Conservation (phyloP, 208 protist species). For the Leishmania mexicana region DNA sequence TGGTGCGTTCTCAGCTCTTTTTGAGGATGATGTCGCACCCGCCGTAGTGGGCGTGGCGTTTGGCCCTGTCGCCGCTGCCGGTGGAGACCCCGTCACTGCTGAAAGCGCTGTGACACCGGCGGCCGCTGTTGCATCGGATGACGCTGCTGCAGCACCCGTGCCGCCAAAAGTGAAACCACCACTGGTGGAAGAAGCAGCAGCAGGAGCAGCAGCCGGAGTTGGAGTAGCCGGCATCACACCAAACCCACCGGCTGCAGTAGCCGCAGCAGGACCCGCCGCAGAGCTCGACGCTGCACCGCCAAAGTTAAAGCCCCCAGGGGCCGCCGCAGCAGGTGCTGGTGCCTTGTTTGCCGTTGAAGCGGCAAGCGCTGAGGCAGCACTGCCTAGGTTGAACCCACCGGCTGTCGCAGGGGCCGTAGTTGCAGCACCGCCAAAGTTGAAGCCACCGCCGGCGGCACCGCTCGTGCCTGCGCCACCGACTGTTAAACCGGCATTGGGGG, state of each 20-base stretch:
- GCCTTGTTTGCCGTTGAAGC: neutral
- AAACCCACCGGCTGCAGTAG: neutral
- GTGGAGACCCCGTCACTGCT: slow-evolving; percentile 1
- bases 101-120: neutral
- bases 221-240: slow-evolving; percentile 8
- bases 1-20: neutral
- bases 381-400: slow-evolving; percentile 19
- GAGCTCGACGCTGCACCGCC: slow-evolving; percentile 18
- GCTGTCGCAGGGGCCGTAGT: neutral
- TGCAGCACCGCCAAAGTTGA: slow-evolving; percentile 18
- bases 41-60: neutral
- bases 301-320: slow-evolving; percentile 21
- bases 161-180: slow-evolving; percentile 27
- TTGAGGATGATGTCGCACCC: neutral
- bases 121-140: slow-evolving; percentile 18
- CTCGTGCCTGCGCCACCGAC: neutral
- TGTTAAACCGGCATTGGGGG: neutral
- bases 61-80: slow-evolving; percentile 22
- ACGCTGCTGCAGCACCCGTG: slow-evolving; percentile 8
- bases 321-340: neutral
- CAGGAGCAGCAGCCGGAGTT: slow-evolving; percentile 3
- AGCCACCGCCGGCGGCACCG: slow-evolving; percentile 1
- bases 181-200: neutral
- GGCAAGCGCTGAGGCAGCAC: slow-evolving; percentile 2
- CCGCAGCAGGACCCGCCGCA: slow-evolving; percentile 11